phyloP scores from a whole-genome alignment of 2,329 filamentous ascomycete species.

The Scytalidium lignicola region DNA sequence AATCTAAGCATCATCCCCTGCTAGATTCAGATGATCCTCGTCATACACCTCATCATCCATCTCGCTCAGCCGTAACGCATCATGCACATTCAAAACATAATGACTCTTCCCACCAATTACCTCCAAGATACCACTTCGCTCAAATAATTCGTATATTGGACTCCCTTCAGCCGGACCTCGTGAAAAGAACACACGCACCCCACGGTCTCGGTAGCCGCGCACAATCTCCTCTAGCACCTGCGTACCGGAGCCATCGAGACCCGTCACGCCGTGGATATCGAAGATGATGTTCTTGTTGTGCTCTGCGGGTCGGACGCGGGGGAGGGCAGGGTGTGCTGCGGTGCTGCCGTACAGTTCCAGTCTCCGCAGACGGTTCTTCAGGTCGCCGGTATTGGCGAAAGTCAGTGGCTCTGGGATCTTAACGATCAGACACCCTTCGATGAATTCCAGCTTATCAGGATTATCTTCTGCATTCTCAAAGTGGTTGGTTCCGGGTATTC shows the following conservation, averaged over 20 bases:
- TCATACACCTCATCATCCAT: slow-evolving; percentile 39
- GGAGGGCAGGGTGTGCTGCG: slow-evolving; percentile 79
- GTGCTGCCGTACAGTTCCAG: slow-evolving; percentile 88
- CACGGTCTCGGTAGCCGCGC: slow-evolving; percentile 67
- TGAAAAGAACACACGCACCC: slow-evolving; percentile 72
- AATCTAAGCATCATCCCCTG: slow-evolving; percentile 13
- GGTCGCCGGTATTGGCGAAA: slow-evolving; percentile 91
- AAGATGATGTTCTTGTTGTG: slow-evolving; percentile 92
- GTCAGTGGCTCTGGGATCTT: slow-evolving; percentile 97
- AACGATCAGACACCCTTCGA: slow-evolving; percentile 89
- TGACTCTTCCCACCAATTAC: slow-evolving; percentile 71
- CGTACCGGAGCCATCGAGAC: slow-evolving; percentile 85
- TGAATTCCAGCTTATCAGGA: slow-evolving; percentile 72
- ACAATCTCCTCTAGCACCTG: slow-evolving; percentile 93
- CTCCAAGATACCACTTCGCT: slow-evolving; percentile 77
- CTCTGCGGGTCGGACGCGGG: slow-evolving; percentile 69
- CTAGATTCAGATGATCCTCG: slow-evolving; percentile 13
- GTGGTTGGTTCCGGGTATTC: slow-evolving; percentile 73
- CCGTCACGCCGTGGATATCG: slow-evolving; percentile 95
- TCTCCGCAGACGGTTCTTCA: slow-evolving; percentile 76
- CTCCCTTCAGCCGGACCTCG: slow-evolving; percentile 38
- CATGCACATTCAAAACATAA: slow-evolving; percentile 78
- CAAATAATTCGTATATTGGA: slow-evolving; percentile 59
- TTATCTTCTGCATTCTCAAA: slow-evolving; percentile 82
- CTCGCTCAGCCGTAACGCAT: slow-evolving; percentile 79